Evolutionary conservation across 495 filamentous ascomycete species (phyloP).

Genomic region (Penicillium cosmopolitanum): DNA sequence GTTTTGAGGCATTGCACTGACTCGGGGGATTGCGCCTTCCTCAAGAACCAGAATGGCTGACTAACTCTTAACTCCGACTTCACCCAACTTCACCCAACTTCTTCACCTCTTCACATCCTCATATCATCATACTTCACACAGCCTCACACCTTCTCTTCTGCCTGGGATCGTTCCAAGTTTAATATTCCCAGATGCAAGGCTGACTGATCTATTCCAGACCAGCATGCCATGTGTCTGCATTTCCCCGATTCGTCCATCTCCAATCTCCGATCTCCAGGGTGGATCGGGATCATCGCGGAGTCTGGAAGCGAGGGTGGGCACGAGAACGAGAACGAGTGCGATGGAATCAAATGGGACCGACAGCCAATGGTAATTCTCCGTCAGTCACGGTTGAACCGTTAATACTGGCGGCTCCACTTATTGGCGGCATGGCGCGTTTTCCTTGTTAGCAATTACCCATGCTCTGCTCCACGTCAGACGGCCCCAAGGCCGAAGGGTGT

Average conservation of each 20-base stretch:
- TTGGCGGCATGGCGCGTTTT: constrained; percentile 3
- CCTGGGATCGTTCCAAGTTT: too few relatives aligned
- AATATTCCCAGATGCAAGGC: not conserved
- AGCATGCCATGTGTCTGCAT: not conserved
- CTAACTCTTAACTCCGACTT: constrained; percentile 1
- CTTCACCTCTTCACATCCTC: not conserved
- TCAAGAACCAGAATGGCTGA: too few relatives aligned
- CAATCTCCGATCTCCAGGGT: constrained; percentile 6
- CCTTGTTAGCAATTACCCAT: not conserved
- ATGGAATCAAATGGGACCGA: not conserved
- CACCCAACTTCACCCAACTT: not conserved
- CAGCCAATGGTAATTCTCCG: constrained; percentile 7
- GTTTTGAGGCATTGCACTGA: constrained; percentile 6
- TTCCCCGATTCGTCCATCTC: constrained; percentile 10
- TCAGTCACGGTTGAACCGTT: constrained; percentile 24
- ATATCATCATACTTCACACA: not conserved
- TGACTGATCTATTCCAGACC: not conserved
- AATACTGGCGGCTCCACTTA: constrained; percentile 1
- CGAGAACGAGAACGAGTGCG: constrained; percentile 35
- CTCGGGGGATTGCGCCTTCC: not conserved
- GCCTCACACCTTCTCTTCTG: too few relatives aligned
- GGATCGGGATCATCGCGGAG: constrained; percentile 8
- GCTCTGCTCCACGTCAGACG: constrained; percentile 2
- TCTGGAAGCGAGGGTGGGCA: constrained; percentile 18
- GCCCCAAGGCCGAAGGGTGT: not conserved